These are phyloP conservation scores for Narthecium ossifragum DNA, from an alignment of 106 monocot genomes.

Conservation along the genomic window DNA sequence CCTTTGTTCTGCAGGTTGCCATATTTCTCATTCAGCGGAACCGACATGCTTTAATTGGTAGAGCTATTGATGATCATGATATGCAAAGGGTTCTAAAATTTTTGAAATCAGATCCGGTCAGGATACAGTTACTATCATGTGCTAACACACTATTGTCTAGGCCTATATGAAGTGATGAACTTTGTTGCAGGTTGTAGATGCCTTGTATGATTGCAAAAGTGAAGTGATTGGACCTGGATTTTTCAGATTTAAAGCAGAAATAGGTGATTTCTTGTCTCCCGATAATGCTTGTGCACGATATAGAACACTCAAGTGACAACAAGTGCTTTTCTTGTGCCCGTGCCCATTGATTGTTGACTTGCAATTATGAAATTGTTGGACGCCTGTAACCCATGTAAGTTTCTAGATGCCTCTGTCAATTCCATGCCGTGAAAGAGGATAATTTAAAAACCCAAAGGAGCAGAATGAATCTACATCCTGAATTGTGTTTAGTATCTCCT, in stretches of 20 bases:
- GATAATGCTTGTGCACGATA: too few species aligned
- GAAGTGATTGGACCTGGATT: constrained; percentile 99
- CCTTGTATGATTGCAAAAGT: constrained; percentile 98
- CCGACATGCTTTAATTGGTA: constrained; percentile 89
- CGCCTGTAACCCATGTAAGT: too few species aligned
- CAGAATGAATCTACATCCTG: too few species aligned
- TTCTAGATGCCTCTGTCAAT: too few species aligned
- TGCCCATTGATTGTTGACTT: too few species aligned
- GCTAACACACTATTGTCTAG: too few species aligned
- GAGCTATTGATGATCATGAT: constrained; percentile 99
- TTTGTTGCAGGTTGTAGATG: constrained; percentile 74
- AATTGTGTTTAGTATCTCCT: too few species aligned
- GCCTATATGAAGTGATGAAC: not conserved
- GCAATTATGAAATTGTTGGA: too few species aligned
- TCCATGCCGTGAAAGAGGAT: too few species aligned
- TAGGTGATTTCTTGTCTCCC: constrained; percentile 28
- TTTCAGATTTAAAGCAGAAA: constrained; percentile 99
- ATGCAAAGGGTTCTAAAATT: constrained; percentile 89
- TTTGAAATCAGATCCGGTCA: constrained; percentile 95
- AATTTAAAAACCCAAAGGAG: too few species aligned
- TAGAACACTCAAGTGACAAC: too few species aligned
- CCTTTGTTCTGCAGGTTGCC: constrained; percentile 63
- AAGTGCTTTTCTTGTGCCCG: too few species aligned
- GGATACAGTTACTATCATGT: constrained; percentile 5
- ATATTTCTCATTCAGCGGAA: constrained; percentile 99